Evolutionary conservation across 2,329 filamentous ascomycete genomes (phyloP), one percentile per base, ranked within the genome.

Genomic region (Colletotrichum costaricense): DNA sequence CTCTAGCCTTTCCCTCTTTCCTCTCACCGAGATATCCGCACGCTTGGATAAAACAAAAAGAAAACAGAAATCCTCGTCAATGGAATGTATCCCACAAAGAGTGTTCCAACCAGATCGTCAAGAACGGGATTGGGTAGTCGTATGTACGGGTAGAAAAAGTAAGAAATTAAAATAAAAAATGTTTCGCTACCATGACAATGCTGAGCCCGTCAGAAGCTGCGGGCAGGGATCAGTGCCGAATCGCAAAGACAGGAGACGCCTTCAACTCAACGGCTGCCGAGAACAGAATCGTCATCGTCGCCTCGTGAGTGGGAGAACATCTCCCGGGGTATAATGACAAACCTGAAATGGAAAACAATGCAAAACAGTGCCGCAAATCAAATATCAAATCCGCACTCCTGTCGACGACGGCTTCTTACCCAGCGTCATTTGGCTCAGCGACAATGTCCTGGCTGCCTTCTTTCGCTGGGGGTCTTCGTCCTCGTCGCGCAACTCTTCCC

Each of bases 371-470:
- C 77, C 65, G 77, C 73, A 19, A 54, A 24, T 19, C 8, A 42
- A 26, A 12, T 30, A n/a, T 70, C 46, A 73, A 38, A 62, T 73
- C 46, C 46, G 59, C n/a, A 72, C 42, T 28, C 46, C 67, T n/a
- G 46, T 49, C 22, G 30, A 49, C 6, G 70, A 73, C 19, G 60
- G 11, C 26, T 81, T 79, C 76, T 82, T 84, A 55, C 82, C 83
- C 76, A 88, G 82, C 1, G 90, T 92, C 76, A 92, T 80, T 78
- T 90, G 89, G 73, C 89, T 90, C 12, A 93, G 84, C 33, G 89
- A 93, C 78, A 94, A 86, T 56, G 90, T 92, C 75, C 89, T 88
- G 26, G 89, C 90, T 1, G 91, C 90, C 78, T 84, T 89, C 74
- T 88, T 88, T 63, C 82, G 81, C 58, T 80, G 81, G 24, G 81